These are phyloP conservation scores for Zygoascus sp. DNA, from an alignment of 1,139 yeast species.

Conservation along the genomic window DNA sequence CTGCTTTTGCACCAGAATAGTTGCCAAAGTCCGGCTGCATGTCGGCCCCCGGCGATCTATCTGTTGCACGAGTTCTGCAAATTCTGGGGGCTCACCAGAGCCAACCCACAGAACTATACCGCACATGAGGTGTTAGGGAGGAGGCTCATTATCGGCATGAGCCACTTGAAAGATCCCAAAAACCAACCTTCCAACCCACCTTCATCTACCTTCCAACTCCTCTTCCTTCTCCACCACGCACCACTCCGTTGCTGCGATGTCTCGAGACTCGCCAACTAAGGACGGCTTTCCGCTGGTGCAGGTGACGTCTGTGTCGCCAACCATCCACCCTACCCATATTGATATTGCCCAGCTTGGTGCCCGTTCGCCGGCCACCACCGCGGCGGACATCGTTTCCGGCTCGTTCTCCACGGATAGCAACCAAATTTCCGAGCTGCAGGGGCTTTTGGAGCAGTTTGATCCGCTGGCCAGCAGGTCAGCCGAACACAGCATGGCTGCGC, in stretches of 20 bases:
- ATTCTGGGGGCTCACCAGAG: neutral
- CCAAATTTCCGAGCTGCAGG: constrained; percentile 22
- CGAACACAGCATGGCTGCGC: neutral
- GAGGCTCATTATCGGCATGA: too few relatives aligned
- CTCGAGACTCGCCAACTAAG: neutral
- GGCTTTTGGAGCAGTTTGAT: constrained; percentile 33
- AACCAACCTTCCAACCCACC: neutral
- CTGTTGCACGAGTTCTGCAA: constrained; percentile 14
- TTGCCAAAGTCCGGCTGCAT: constrained; percentile 5
- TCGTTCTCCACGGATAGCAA: constrained; percentile 5
- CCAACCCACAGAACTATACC: constrained; percentile 25
- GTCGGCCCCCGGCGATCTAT: constrained; percentile 29
- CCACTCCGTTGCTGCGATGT: neutral
- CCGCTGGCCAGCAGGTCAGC: constrained; percentile 22
- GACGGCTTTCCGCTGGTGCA: neutral
- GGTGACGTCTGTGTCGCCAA: constrained; percentile 15
- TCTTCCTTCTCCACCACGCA: too few relatives aligned
- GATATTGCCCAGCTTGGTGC: constrained; percentile 1
- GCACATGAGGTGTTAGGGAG: constrained; percentile 23
- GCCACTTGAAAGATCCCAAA: neutral
- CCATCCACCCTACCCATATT: constrained; percentile 17
- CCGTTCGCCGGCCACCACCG: neutral
- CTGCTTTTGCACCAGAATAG: too few relatives aligned
- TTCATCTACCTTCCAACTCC: too few relatives aligned
- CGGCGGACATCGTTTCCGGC: constrained; percentile 17